Conservation (phyloP, 495 filamentous ascomycete species). For the Penicillium pancosmium region DNA sequence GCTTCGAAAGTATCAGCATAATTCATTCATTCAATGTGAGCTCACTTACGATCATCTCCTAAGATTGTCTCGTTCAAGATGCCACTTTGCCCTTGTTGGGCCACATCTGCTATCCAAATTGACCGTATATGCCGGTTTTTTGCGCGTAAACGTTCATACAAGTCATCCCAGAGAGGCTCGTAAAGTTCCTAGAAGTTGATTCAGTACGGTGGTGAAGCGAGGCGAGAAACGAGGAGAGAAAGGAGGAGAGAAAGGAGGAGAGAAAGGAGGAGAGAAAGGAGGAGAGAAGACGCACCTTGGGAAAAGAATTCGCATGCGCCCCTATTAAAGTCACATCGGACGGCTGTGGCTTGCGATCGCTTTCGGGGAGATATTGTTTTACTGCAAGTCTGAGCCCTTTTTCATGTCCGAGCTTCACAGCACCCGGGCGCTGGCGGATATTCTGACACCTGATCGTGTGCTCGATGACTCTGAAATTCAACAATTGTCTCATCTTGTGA, state of each 20-base stretch:
- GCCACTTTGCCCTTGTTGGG: conserved; percentile 65
- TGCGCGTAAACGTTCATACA: conserved; percentile 52
- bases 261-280: background rate
- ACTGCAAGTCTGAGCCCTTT: conserved; percentile 43
- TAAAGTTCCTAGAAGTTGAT: conserved; percentile 68
- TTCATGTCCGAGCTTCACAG: background rate
- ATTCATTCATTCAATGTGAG: background rate
- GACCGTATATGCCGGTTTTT: conserved; percentile 47
- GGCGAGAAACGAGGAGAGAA: background rate
- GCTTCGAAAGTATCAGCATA: conserved; percentile 32
- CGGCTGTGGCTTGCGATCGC: conserved; percentile 53
- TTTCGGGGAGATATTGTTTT: conserved; percentile 67
- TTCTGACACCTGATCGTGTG: background rate
- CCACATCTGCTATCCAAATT: conserved; percentile 74
- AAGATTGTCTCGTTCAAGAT: conserved; percentile 63
- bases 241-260: background rate
- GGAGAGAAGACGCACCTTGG: conserved; percentile 10
- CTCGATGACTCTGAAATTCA: conserved; percentile 1
- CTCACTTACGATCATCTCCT: conserved; percentile 45
- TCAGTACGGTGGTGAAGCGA: background rate
- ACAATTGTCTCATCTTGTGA: background rate
- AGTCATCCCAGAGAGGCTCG: conserved; percentile 73
- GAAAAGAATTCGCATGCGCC: conserved; percentile 1
- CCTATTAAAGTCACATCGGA: conserved; percentile 64
- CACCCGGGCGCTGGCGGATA: background rate